These are phyloP conservation scores for Ilex aquifolium DNA, from an alignment of 257 asterid genomes.

Conservation along the genomic window DNA sequence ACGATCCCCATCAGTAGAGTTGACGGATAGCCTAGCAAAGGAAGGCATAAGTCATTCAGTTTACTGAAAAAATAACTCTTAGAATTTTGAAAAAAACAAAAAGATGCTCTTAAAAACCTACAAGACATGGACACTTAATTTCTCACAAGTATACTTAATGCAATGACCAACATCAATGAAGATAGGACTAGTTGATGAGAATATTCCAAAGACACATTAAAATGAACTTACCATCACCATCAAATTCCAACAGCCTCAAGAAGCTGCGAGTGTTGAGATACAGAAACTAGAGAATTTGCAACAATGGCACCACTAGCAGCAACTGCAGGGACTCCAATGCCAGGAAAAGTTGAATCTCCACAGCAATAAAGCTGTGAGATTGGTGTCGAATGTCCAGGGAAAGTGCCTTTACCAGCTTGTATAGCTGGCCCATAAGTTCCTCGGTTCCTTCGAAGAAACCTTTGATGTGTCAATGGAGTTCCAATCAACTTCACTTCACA, in stretches of 20 bases:
- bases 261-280: constrained; percentile 72
- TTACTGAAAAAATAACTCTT: too few species aligned
- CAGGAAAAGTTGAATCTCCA: constrained; percentile 98
- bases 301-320: constrained; percentile 99
- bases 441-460: constrained; percentile 70
- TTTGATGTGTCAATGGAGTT: constrained; percentile 79
- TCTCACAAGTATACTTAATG: too few species aligned
- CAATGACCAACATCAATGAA: too few species aligned
- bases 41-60: too few species aligned
- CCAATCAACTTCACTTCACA: constrained; percentile 91
- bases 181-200: too few species aligned
- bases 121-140: too few species aligned
- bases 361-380: constrained; percentile 67
- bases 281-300: constrained; percentile 86
- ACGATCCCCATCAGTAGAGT: too few species aligned
- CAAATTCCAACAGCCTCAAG: constrained; percentile 88
- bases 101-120: too few species aligned
- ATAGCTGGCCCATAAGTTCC: constrained; percentile 98
- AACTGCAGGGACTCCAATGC: constrained; percentile 96
- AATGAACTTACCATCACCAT: background rate
- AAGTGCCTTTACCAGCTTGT: constrained; percentile 67
- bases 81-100: too few species aligned
- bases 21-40: too few species aligned
- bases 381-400: constrained; percentile 85
- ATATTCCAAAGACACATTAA: too few species aligned